Evolutionary conservation across 2,329 filamentous ascomycete genomes (phyloP).

Genomic region (Hortaea sp.): DNA sequence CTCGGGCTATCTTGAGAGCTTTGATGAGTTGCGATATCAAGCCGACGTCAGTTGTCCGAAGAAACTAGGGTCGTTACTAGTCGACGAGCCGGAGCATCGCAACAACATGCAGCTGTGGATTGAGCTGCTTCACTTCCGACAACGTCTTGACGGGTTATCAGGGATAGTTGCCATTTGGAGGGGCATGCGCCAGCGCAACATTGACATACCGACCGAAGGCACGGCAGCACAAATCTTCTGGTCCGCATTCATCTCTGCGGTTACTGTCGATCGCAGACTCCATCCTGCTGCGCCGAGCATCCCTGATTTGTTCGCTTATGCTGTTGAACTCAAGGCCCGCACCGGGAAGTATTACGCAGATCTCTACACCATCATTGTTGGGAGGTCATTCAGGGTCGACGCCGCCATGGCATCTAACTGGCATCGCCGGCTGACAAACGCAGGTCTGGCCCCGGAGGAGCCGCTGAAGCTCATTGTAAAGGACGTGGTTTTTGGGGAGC

Average conservation of each 20-base stretch:
- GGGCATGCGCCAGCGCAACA: constrained; percentile 25
- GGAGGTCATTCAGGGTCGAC: constrained; percentile 25
- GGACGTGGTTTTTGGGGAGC: constrained; percentile 12
- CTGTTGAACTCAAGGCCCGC: constrained; percentile 28
- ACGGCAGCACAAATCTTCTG: constrained; percentile 35
- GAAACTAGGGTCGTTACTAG: constrained; percentile 14
- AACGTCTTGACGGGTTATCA: constrained; percentile 30
- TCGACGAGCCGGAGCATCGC: constrained; percentile 21
- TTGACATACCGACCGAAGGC: constrained; percentile 32
- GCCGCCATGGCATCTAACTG: constrained; percentile 17
- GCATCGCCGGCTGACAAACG: constrained; percentile 26
- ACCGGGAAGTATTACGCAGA: constrained; percentile 26
- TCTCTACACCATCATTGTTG: constrained; percentile 38
- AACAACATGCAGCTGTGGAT: constrained; percentile 31
- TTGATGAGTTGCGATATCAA: constrained; percentile 11
- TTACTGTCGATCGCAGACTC: constrained; percentile 14
- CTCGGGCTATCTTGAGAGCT: no score
- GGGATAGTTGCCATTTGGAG: constrained; percentile 38
- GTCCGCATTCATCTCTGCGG: constrained; percentile 33
- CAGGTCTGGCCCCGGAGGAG: constrained; percentile 23
- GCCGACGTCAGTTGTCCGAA: constrained; percentile 16
- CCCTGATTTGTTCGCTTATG: constrained; percentile 30
- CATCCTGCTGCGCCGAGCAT: constrained; percentile 8
- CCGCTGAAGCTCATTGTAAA: constrained; percentile 11
- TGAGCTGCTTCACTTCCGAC: constrained; percentile 30